Base-by-base conservation (phyloP, 176 grass and related monocot genomes). In the Phragmites australis region DNA sequence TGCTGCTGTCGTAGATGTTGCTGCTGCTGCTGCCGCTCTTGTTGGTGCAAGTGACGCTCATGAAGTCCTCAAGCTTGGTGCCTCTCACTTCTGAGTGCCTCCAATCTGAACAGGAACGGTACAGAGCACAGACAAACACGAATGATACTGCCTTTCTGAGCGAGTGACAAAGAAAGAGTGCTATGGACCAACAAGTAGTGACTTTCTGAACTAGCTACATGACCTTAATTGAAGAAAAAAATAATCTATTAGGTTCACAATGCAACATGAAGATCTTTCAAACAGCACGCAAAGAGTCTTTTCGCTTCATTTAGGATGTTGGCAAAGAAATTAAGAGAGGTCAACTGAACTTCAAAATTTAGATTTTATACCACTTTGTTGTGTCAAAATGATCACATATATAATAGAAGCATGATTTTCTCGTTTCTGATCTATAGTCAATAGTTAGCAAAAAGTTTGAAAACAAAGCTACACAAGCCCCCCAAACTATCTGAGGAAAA, bases 1-100 rank as follows among this genome's bases (percentile, higher is more conserved):
- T 76, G 75, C n/a, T 0, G 62, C 64, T 78, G 78, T 72, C 85
- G 74, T 88, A 77, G 66, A 80, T 23, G 73, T 16, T 8, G 59
- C 34, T 53, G 65, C 30, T 65, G 16, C 3, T 8, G 59, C 34
- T 53, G 65, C 30, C 54, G 16, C 3, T 89, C 55, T 30, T 87
- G 76, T 70, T 76, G 83, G 23, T 70, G 87, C 84, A 89, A 67
- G 72, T 81, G 41, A 76, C 64, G 77, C 89, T 86, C 74, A 94
- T 70, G 72, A 94, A 94, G 66, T 94, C 92, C 83, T 91, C 92
- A 41, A 94, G 87, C 86, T 94, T 94, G 64, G 92, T 86, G 34
- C 68, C 92, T 87, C 82, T 82, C 44, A 81, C 68, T 61, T 86
- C 86, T 50, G 60, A 86, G 55, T 87, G 88, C 46, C 77, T 89